A percentile compares a stretch with the other conserved stretches of the same genome.
phyloP scores from a whole-genome alignment of 2,329 filamentous ascomycete genomes.

The Ustilaginoidea virens region DNA sequence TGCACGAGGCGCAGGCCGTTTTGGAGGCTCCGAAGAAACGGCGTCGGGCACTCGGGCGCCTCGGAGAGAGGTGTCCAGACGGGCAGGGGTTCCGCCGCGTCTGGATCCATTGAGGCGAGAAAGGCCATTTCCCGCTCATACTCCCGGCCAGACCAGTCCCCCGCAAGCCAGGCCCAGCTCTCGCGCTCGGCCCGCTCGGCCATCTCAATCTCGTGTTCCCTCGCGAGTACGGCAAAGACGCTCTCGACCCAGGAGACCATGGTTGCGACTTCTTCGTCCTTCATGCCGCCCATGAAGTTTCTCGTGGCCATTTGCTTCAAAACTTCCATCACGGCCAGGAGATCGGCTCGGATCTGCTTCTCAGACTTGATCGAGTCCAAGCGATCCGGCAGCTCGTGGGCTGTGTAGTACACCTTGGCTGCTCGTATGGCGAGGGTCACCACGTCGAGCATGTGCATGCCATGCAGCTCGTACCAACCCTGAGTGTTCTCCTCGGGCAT shows the following conservation, averaged over 20 bases:
- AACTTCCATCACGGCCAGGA: constrained; percentile 77
- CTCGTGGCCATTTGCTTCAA: constrained; percentile 82
- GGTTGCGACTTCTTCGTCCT: constrained; percentile 57
- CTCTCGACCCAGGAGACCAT: constrained; percentile 68
- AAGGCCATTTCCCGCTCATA: constrained; percentile 71
- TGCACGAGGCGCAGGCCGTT: constrained; percentile 71
- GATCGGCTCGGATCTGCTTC: constrained; percentile 66
- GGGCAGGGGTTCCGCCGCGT: constrained; percentile 45
- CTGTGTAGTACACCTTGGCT: constrained; percentile 91
- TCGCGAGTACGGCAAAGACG: constrained; percentile 59
- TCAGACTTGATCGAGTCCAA: constrained; percentile 80
- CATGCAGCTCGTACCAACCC: constrained; percentile 76
- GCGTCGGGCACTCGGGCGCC: constrained; percentile 41
- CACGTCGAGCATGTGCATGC: constrained; percentile 81
- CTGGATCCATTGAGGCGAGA: constrained; percentile 55
- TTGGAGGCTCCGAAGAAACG: constrained; percentile 58
- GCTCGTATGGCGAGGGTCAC: constrained; percentile 91
- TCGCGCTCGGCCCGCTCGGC: constrained; percentile 55
- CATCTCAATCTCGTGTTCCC: constrained; percentile 64
- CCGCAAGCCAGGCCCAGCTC: constrained; percentile 64
- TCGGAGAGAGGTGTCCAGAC: constrained; percentile 41
- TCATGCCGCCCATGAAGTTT: constrained; percentile 72
- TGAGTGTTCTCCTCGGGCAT: constrained; percentile 34
- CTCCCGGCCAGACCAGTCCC: constrained; percentile 63
- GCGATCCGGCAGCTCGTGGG: constrained; percentile 74